A percentile compares a stretch with the other conserved stretches of the same genome.
These are phyloP conservation scores for Dentipellis fragilis DNA, from an alignment of 768 basidiomycete species.

Conservation along the genomic window DNA sequence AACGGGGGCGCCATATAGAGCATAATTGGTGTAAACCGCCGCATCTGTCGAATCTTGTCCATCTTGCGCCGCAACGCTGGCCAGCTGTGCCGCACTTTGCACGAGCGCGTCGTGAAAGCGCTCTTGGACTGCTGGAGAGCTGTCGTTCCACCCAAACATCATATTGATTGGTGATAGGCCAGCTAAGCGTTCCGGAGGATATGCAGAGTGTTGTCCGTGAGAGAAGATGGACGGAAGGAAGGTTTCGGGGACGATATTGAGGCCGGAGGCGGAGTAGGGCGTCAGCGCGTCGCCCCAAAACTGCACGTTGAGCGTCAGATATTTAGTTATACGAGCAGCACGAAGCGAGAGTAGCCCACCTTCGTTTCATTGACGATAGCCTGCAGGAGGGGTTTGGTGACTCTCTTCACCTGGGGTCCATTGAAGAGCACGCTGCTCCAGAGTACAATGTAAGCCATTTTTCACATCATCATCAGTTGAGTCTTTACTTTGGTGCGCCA, in stretches of 20 bases:
- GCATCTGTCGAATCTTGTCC: no score
- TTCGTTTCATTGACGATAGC: slow-evolving; percentile 35
- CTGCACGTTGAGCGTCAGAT: slow-evolving; percentile 16
- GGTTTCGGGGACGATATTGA: slow-evolving; percentile 25
- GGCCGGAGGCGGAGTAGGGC: slow-evolving; percentile 26
- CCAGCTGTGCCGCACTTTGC: slow-evolving; percentile 28
- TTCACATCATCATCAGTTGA: no score
- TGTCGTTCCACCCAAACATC: slow-evolving; percentile 32
- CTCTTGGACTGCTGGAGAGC: slow-evolving; percentile 23
- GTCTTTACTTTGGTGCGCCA: background rate
- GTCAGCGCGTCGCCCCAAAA: slow-evolving; percentile 34
- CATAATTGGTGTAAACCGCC: slow-evolving; percentile 49
- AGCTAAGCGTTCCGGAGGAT: slow-evolving; percentile 11
- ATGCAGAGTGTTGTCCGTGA: slow-evolving; percentile 9
- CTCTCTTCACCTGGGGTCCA: background rate
- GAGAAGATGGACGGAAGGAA: slow-evolving; percentile 5
- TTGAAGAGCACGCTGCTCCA: background rate
- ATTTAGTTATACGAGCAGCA: background rate
- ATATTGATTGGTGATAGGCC: slow-evolving; percentile 5
- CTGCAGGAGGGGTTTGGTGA: slow-evolving; percentile 18
- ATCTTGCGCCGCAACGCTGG: slow-evolving; percentile 27
- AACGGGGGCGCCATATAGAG: slow-evolving; percentile 41
- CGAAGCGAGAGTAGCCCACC: slow-evolving; percentile 15
- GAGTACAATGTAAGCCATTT: background rate
- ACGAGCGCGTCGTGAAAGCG: slow-evolving; percentile 32